Percentiles rank a stretch among this genome's conserved stretches.
Conservation (phyloP, 2,329 filamentous ascomycete genomes). For the Sporothrix curviconia region DNA sequence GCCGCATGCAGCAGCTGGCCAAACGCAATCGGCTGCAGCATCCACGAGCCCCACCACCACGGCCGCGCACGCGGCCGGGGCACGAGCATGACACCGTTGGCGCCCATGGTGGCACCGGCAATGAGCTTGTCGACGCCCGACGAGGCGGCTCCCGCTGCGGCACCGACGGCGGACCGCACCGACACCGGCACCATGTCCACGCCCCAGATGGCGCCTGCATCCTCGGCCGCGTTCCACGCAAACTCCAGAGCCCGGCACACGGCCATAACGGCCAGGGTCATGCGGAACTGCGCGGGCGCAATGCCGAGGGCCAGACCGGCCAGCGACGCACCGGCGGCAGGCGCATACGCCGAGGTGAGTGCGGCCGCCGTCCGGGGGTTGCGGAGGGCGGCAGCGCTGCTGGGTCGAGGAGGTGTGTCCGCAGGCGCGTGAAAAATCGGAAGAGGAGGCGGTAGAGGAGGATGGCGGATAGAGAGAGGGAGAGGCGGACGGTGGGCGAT, state of each 20-base stretch:
- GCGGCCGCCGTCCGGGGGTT: slow-evolving; percentile 71
- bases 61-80: slow-evolving; percentile 52
- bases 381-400: slow-evolving; percentile 67
- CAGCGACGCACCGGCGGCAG: slow-evolving; percentile 82
- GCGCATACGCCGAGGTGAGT: slow-evolving; percentile 76
- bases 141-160: slow-evolving; percentile 23
- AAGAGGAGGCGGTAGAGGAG: slow-evolving; percentile 79
- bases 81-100: slow-evolving; percentile 7
- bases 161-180: slow-evolving; percentile 28
- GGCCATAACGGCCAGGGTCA: slow-evolving; percentile 75
- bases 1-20: slow-evolving; percentile 72
- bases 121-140: slow-evolving; percentile 6
- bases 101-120: slow-evolving; percentile 27
- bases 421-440: slow-evolving; percentile 78
- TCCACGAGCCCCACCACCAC: slow-evolving; percentile 80
- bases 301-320: slow-evolving; percentile 78
- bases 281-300: slow-evolving; percentile 58
- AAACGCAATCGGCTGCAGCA: slow-evolving; percentile 68
- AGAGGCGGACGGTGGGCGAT: slow-evolving; percentile 68
- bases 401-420: slow-evolving; percentile 71
- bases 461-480: slow-evolving; percentile 75
- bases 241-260: slow-evolving; percentile 80
- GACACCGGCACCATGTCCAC: slow-evolving; percentile 37
- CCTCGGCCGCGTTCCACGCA: slow-evolving; percentile 74
- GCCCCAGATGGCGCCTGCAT: slow-evolving; percentile 62